Evolutionary conservation across 495 filamentous ascomycete genomes (phyloP), one percentile per base, ranked within the genome.

Genomic region (Aspergillus leporis): DNA sequence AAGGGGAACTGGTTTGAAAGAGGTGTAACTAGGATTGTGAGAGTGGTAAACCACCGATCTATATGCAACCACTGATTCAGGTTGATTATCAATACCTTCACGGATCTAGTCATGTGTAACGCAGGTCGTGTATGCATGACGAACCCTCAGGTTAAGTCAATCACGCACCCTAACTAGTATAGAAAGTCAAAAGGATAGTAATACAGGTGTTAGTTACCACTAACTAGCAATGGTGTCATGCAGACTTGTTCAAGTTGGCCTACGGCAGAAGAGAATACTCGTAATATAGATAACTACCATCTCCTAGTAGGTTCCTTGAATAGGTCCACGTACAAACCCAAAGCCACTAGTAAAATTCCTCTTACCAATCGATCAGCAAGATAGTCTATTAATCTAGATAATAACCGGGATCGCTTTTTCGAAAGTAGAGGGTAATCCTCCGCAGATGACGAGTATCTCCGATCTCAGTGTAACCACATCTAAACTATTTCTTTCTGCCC

Each of bases 381-480:
- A 40, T 40, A 4, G 10, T 40, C 10, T 3, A 3, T 13, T 13
- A 9, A 40, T 40, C 10, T 40, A 9, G 36, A 40, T 40, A 40
- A 3, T 9, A 2, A 13, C 36, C 36, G 2, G 3, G 16, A 40
- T 40, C 36, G 36, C 36, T 4, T 4, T 4, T 12, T 12, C 16
- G 3, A 28, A 28, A 3, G 25, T n/a, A 12, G 3, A 40, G 16
- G 36, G 16, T 31, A 51, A 22, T 23, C 48, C 25, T 51, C 14
- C n/a, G 0, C 48, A n/a, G 5, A 31, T 51, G 48, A 14, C 23
- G 48, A 51, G 48, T 22, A 32, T 51, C 23, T 51, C 48, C 48
- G 48, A 30, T 51, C 48, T 51, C n/a, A 13, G 48, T 51, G 45
- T 47, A 47, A 47, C 45, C 45, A 47, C 45, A 47, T 3, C 45